phyloP scores from a whole-genome alignment of 768 basidiomycete species.

The Tulasnella calospora region DNA sequence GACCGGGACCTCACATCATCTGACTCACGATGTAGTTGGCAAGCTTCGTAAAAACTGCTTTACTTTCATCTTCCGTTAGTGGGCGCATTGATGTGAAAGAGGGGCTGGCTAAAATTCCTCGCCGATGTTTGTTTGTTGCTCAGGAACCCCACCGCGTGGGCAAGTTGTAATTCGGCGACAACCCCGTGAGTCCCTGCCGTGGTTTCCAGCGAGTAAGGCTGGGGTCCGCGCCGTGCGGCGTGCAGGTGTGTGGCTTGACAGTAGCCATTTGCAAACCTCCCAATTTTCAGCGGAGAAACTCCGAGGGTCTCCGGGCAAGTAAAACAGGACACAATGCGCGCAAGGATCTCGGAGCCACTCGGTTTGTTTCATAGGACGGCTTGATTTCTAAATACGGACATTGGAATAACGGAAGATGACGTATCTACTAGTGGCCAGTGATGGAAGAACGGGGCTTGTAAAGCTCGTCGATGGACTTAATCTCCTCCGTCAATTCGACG shows the following conservation, averaged over 20 bases:
- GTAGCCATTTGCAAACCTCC: neutral
- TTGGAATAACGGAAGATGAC: neutral
- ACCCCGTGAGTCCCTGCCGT: neutral
- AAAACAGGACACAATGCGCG: neutral
- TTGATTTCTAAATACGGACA: neutral
- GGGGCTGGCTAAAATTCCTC: neutral
- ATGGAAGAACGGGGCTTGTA: conserved; percentile 45
- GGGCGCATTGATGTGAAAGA: conserved; percentile 67
- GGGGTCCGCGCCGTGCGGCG: neutral
- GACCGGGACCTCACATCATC: neutral
- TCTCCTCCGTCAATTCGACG: conserved; percentile 53
- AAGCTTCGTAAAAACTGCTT: conserved; percentile 91
- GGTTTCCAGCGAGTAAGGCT: neutral
- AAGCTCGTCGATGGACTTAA: conserved; percentile 51
- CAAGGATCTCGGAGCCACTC: neutral
- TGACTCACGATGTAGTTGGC: conserved; percentile 88
- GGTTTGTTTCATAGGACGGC: neutral
- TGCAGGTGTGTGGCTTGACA: neutral
- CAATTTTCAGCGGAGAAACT: neutral
- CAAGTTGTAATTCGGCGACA: neutral
- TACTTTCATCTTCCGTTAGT: conserved; percentile 94
- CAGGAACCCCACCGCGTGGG: neutral
- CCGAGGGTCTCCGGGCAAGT: neutral
- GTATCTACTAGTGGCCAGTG: conserved; percentile 41
- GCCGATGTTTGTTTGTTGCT: neutral